Evolutionary conservation across 2,329 filamentous ascomycete species (phyloP).

Genomic region (Phaeophleospora eucalypticola): DNA sequence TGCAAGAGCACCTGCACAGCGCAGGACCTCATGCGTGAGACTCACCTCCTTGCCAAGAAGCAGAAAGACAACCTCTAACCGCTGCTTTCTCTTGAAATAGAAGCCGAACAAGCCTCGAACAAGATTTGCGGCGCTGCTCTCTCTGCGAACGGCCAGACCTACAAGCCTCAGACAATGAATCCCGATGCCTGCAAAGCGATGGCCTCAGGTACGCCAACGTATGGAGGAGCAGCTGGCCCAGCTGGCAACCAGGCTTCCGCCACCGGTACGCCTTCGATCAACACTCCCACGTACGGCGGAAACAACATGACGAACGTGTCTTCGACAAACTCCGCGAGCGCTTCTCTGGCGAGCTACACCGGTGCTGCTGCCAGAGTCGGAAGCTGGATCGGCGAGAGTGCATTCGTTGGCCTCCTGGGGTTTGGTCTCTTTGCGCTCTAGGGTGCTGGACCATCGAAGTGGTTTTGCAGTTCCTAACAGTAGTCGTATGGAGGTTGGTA

Average conservation of each 20-base stretch:
- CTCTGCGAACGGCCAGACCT: conserved; percentile 16
- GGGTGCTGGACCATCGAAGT: no score
- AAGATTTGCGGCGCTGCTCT: conserved; percentile 25
- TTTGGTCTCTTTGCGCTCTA: not conserved
- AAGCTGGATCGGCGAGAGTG: not conserved
- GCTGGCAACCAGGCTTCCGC: conserved; percentile 2
- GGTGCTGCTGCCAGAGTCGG: not conserved
- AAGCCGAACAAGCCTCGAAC: conserved; percentile 17
- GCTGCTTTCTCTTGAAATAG: conserved; percentile 12
- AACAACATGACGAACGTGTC: conserved; percentile 1
- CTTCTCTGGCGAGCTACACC: not conserved
- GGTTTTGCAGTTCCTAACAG: no score
- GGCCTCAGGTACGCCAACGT: conserved; percentile 4
- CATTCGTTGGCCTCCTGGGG: not conserved
- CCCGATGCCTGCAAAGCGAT: conserved; percentile 16
- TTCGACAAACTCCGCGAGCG: not conserved
- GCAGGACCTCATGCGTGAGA: conserved; percentile 39
- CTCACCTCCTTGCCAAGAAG: not conserved
- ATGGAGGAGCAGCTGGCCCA: conserved; percentile 2
- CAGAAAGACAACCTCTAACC: not conserved
- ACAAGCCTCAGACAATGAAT: conserved; percentile 7
- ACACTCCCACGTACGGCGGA: conserved; percentile 3
- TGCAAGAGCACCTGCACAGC: conserved; percentile 34
- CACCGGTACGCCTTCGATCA: not conserved
- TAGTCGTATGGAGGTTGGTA: no score